Percentiles rank a stretch among this genome's conserved stretches.
phyloP scores from a whole-genome alignment of 169 alveolate species.

The Plasmodium chabaudi region DNA sequence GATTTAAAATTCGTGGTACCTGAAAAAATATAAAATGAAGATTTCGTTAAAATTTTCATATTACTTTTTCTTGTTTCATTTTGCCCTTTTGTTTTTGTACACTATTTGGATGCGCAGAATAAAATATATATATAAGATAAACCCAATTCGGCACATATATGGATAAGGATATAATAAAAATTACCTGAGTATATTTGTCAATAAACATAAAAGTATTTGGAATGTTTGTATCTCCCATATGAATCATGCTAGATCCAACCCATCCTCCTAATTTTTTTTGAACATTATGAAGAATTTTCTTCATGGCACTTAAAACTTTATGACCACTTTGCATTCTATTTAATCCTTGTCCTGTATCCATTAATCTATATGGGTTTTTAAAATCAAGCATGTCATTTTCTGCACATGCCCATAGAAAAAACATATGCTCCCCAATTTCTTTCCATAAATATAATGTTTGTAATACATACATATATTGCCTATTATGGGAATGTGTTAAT shows the following conservation, averaged over 20 bases:
- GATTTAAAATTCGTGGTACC: constrained; percentile 94
- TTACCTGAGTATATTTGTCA: constrained; percentile 92
- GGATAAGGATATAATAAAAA: neutral
- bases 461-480: constrained; percentile 92
- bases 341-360: constrained; percentile 94
- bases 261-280: constrained; percentile 90
- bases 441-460: constrained; percentile 94
- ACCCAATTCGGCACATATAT: constrained; percentile 8
- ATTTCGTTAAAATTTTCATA: neutral
- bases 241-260: constrained; percentile 95
- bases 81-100: neutral
- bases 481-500: constrained; percentile 91
- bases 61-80: neutral
- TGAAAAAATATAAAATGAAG: constrained; percentile 16
- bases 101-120: too few relatives aligned
- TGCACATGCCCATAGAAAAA: constrained; percentile 92
- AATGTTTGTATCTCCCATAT: constrained; percentile 94
- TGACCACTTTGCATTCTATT: constrained; percentile 87
- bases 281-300: constrained; percentile 87
- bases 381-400: constrained; percentile 92
- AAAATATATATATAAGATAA: neutral
- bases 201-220: constrained; percentile 95
- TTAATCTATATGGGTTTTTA: constrained; percentile 87
- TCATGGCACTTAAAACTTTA: constrained; percentile 85
- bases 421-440: constrained; percentile 92